phyloP scores from a whole-genome alignment of 306 rosid genomes.

The Quercus glauca region DNA sequence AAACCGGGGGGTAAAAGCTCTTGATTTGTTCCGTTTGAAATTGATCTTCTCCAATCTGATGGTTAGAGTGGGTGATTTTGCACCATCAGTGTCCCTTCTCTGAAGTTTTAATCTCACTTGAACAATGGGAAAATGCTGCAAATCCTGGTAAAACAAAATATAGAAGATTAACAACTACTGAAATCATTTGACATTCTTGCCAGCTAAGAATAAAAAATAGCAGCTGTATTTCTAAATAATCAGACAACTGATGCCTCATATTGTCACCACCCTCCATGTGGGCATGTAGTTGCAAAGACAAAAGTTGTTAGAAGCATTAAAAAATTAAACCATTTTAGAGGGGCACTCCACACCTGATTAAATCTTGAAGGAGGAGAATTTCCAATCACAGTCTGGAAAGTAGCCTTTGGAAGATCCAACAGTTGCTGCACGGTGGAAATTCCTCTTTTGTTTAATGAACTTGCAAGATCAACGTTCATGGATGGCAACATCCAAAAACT shows the following conservation, averaged over 20 bases:
- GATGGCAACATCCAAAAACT: constrained; percentile 92
- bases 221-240: background rate
- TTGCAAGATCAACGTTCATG: constrained; percentile 67
- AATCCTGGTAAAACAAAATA: constrained; percentile 50
- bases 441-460: constrained; percentile 50
- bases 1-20: constrained; percentile 84
- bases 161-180: background rate
- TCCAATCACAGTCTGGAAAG: constrained; percentile 58
- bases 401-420: constrained; percentile 60
- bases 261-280: too few relatives aligned
- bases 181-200: constrained; percentile 16
- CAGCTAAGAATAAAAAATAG: background rate
- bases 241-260: too few relatives aligned
- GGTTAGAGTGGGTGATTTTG: constrained; percentile 37
- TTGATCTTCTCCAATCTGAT: constrained; percentile 77
- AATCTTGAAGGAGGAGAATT: constrained; percentile 73
- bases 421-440: constrained; percentile 59
- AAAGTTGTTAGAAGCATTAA: constrained; percentile 9
- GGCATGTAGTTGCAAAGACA: background rate
- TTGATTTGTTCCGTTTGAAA: constrained; percentile 53
- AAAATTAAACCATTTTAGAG: constrained; percentile 4
- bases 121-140: constrained; percentile 70
- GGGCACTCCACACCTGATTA: constrained; percentile 51
- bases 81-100: constrained; percentile 37
- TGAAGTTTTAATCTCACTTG: constrained; percentile 63